Evolutionary conservation across 768 basidiomycete species (phyloP), one percentile per base, ranked within the genome.

Genomic region (Suillus subalutaceus): DNA sequence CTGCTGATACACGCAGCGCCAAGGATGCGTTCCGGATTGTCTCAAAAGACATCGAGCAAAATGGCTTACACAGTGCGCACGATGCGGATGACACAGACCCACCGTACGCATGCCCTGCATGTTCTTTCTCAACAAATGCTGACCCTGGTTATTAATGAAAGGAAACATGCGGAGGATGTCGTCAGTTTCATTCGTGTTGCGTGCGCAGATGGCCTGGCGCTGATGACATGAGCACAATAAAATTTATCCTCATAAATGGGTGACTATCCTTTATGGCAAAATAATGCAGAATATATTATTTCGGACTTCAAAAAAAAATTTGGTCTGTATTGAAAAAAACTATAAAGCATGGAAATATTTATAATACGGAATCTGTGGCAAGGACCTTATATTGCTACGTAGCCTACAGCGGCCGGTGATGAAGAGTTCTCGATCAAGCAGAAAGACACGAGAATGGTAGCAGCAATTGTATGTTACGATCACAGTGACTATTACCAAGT

Each of bases 41-140:
- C n/a, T 81, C 85, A 40, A 77, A 79, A 66, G 85, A 89, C 46
- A 84, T 91, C 30, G 90, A 91, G 66, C 79, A 78, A 63, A 83
- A 90, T 68, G 90, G 90, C 0, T 71, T 90, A 62, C 81, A 84
- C 52, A 80, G 76, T 12, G 73, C 74, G 70, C 80, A 68, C 6
- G 75, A 77, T 30, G 53, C 71, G 60, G 69, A 75, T 9, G 71
- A 72, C 30, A 62, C 71, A 12, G 79, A 83, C 58, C 83, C 83
- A 63, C 77, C 79, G 85, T 89, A 76, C 78, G 88, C 82, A 32
- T 67, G 18, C 59, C 59, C 26, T 32, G 41, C 59, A 30, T 59
- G 1, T 32, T 40, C 3, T 53, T 63, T 72, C 69, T 46, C 64
- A 56, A 35, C 61, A 41, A n/a, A 44, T 53, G 44, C 57, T 72